A percentile compares a stretch with the other conserved stretches of the same genome.
phyloP scores from a whole-genome alignment of 2,329 filamentous ascomycete species.

The Xenosphaeropsis pyriputrescens region DNA sequence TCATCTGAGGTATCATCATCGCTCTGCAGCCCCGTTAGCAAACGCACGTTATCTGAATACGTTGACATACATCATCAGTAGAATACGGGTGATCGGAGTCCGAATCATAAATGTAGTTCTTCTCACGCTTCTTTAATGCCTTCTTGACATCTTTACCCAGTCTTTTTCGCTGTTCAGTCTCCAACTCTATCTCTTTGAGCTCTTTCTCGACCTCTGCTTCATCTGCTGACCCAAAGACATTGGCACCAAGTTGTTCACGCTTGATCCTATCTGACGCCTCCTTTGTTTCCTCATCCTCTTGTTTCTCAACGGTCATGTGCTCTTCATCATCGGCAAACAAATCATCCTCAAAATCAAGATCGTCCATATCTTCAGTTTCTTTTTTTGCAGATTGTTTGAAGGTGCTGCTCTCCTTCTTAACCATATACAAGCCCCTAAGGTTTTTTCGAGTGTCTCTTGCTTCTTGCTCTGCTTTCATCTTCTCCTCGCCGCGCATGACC shows the following conservation, averaged over 20 bases:
- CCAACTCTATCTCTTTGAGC: conserved; percentile 54
- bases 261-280: conserved; percentile 59
- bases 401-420: conserved; percentile 56
- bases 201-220: conserved; percentile 60
- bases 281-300: conserved; percentile 70
- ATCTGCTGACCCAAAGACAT: conserved; percentile 58
- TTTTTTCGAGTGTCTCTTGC: conserved; percentile 37
- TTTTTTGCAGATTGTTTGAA: conserved; percentile 43
- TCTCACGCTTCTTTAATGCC: conserved; percentile 70
- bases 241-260: conserved; percentile 72
- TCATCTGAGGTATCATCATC: conserved; percentile 34
- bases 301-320: conserved; percentile 56
- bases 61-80: conserved; percentile 24
- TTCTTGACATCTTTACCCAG: conserved; percentile 69
- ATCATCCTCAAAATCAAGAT: conserved; percentile 53
- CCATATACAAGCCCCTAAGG: conserved; percentile 30
- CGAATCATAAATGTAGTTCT: conserved; percentile 73
- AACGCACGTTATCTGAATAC: conserved; percentile 6
- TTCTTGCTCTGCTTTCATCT: conserved; percentile 39
- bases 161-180: conserved; percentile 53
- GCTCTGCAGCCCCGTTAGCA: conserved; percentile 21
- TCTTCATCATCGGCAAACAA: conserved; percentile 84
- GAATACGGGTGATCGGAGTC: conserved; percentile 47
- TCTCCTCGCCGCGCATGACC: conserved; percentile 56
- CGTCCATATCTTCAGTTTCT: conserved; percentile 57